phyloP scores from a whole-genome alignment of 2,329 filamentous ascomycete genomes.

The Curvularia sp. region DNA sequence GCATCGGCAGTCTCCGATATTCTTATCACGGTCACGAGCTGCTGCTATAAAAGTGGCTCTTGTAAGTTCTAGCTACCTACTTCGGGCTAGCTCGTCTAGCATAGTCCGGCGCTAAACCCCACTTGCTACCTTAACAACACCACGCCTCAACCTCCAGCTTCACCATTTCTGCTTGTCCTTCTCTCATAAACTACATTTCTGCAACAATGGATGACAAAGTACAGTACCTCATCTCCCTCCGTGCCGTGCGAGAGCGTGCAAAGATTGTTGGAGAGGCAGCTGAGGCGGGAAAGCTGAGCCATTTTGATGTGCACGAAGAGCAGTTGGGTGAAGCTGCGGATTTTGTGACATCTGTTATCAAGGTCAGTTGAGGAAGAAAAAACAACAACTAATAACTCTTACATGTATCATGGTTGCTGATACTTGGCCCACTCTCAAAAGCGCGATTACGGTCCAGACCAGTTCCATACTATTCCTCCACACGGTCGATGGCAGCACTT shows the following conservation, averaged over 20 bases:
- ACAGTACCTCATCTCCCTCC: slow-evolving; percentile 38
- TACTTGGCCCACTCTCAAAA: slow-evolving; percentile 39
- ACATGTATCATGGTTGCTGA: not conserved
- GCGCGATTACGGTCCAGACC: slow-evolving; percentile 73
- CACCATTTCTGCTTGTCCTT: not conserved
- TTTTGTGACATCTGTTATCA: slow-evolving; percentile 88
- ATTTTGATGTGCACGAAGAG: slow-evolving; percentile 84
- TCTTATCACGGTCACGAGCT: slow-evolving; percentile 15
- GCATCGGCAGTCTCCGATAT: slow-evolving; percentile 12
- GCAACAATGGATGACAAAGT: slow-evolving; percentile 33
- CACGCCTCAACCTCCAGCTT: slow-evolving; percentile 9
- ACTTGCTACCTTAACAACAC: slow-evolving; percentile 16
- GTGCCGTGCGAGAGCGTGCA: slow-evolving; percentile 39
- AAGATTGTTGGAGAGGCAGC: slow-evolving; percentile 37
- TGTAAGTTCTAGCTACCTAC: slow-evolving; percentile 16
- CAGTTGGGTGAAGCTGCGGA: slow-evolving; percentile 81
- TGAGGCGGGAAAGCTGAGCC: slow-evolving; percentile 63
- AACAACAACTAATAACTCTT: too few relatives aligned
- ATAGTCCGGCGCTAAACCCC: slow-evolving; percentile 14
- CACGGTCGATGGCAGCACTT: slow-evolving; percentile 86
- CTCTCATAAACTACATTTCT: not conserved
- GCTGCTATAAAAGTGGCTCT: slow-evolving; percentile 10
- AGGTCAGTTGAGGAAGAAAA: too few relatives aligned
- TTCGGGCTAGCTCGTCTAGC: slow-evolving; percentile 6
- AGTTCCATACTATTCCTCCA: slow-evolving; percentile 61